phyloP scores from a whole-genome alignment of 805 yeast species.

The Cyberlindnera euphorbiiphila region DNA sequence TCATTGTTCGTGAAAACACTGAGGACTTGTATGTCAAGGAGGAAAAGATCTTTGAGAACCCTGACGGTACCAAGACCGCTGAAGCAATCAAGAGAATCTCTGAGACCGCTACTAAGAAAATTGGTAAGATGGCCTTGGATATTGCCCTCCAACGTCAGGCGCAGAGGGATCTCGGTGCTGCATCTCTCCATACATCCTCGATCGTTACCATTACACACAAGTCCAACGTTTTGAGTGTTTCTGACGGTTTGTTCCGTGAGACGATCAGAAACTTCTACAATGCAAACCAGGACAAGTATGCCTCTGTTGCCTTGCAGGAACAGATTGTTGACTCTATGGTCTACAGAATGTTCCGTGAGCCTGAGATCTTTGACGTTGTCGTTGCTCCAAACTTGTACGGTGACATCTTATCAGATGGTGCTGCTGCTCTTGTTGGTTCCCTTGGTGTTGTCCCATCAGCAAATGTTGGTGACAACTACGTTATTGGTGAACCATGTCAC shows the following conservation, averaged over 20 bases:
- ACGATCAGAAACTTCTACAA: conserved; percentile 46
- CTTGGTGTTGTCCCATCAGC: conserved; percentile 98
- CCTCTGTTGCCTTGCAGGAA: conserved; percentile 70
- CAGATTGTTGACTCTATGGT: conserved; percentile 99
- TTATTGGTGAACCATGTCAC: conserved; percentile 98
- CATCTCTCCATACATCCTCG: conserved; percentile 50
- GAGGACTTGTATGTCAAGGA: conserved; percentile 96
- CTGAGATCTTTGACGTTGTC: conserved; percentile 93
- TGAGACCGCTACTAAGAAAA: conserved; percentile 79
- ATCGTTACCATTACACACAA: conserved; percentile 92
- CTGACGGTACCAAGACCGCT: conserved; percentile 85
- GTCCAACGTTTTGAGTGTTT: conserved; percentile 86
- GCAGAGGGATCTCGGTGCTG: conserved; percentile 60
- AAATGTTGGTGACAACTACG: conserved; percentile 93
- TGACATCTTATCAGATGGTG: conserved; percentile 95
- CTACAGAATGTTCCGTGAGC: conserved; percentile 97
- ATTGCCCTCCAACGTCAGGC: conserved; percentile 89
- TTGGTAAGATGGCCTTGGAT: conserved; percentile 87
- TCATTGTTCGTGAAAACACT: conserved; percentile 97
- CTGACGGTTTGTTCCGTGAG: conserved; percentile 97
- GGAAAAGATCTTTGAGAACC: conserved; percentile 68
- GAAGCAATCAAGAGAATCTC: conserved; percentile 97
- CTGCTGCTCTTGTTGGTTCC: conserved; percentile 96
- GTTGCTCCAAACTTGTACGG: conserved; percentile 99
- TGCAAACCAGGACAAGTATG: conserved; percentile 53